A percentile compares a stretch with the other conserved stretches of the same genome.
Conservation (phyloP, 208 protist species). For the Leishmania lainsoni region DNA sequence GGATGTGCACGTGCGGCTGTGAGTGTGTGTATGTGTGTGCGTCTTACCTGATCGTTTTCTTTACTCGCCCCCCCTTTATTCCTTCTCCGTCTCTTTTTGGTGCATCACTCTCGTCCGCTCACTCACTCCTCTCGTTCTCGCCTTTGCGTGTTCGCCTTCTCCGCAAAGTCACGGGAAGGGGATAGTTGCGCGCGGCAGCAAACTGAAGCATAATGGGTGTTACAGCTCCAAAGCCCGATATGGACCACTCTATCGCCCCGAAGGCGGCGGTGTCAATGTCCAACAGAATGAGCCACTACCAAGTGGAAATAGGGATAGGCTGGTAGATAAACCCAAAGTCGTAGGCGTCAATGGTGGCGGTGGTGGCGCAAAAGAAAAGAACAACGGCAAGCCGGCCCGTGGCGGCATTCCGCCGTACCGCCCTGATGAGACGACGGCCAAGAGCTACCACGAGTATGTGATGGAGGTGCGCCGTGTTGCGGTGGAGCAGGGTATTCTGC, state of each 20-base stretch:
- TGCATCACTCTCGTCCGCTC: neutral
- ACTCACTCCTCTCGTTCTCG: neutral
- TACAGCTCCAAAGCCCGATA: slow-evolving; percentile 25
- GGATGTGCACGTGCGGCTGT: neutral
- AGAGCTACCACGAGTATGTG: slow-evolving; percentile 30
- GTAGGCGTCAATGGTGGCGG: neutral
- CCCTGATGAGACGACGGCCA: slow-evolving; percentile 31
- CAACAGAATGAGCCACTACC: neutral
- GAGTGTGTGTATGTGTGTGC: neutral
- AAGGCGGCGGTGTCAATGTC: neutral
- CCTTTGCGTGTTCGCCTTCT: neutral
- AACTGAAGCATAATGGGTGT: slow-evolving; percentile 22
- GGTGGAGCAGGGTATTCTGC: slow-evolving; percentile 31
- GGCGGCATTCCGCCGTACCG: slow-evolving; percentile 29
- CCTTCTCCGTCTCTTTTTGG: neutral
- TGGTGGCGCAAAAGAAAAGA: neutral
- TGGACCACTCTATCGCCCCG: slow-evolving; percentile 7
- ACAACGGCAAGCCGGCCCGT: slow-evolving; percentile 10
- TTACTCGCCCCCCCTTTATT: neutral
- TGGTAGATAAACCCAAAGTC: neutral
- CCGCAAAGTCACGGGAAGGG: neutral
- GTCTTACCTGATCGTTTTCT: neutral
- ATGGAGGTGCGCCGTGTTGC: slow-evolving; percentile 29
- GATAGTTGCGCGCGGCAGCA: neutral
- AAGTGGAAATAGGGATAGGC: neutral